Base-by-base conservation (phyloP, 2,329 filamentous ascomycete species). In the Magnaporthales sp. region DNA sequence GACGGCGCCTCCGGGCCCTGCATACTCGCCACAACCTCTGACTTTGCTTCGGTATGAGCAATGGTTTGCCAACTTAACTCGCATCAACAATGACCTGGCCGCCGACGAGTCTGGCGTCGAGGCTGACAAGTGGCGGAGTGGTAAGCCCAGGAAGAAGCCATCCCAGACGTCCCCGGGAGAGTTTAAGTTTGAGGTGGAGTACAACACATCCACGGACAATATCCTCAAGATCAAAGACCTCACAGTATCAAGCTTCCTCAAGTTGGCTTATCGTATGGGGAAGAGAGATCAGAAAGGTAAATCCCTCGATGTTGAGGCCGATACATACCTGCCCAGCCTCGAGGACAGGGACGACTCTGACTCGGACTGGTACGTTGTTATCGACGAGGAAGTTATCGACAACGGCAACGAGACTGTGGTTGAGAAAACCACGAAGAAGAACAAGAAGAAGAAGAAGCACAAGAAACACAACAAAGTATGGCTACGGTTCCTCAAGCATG, bases 41-140 rank as follows among this genome's bases (percentile, higher is more conserved):
- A 91, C 92, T 0, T 81, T 93, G 69, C 83, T 90, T 3, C 88
- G 91, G 5, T 97, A 92, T 76, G 92, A 88, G 4, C 95, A 99
- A 73, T 97, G 96, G 77, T 97, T 88, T 76, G 93, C 94, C 68
- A 99, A 99, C 75, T 80, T 99, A n/a, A 98, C 94, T 0, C 80
- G 86, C 67, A 89, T 97, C 77, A 96, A 98, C 78, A 91, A 93
- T 71, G 86, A 91, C 68, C 83, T 88, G 63, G 73, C 77, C 1
- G 71, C 70, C 22, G 70, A 77, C 6, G 73, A 75, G 2, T 69
- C 73, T 3, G 67, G 54, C 67, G 51, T 72, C 22, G 70, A 72
- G 56, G 27, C 68, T 9, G 70, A 74, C 31, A 82, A 81, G 68
- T 90, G 89, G 87, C 85, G 86, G 46, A 80, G 87, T 67, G 89